Evolutionary conservation across 2,329 filamentous ascomycete species (phyloP).

Genomic region (Talaromyces atroroseus): DNA sequence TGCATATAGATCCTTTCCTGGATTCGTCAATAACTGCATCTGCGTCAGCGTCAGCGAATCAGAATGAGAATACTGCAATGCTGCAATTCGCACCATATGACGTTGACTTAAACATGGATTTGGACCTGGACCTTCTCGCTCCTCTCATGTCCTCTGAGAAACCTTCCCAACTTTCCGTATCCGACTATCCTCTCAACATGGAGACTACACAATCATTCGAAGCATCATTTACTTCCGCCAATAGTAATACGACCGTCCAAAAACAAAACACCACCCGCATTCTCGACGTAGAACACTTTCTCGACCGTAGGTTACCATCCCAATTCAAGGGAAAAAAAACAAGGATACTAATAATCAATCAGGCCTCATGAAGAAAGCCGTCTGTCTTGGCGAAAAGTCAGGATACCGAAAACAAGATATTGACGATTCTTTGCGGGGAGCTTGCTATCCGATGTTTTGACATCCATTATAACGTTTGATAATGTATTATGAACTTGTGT

Average conservation of each 20-base stretch:
- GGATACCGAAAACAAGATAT: constrained; percentile 15
- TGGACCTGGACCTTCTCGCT: neutral
- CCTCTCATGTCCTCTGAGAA: neutral
- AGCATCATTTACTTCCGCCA: neutral
- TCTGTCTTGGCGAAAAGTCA: constrained; percentile 13
- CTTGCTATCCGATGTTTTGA: constrained; percentile 4
- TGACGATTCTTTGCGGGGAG: constrained; percentile 2
- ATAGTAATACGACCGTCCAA: neutral
- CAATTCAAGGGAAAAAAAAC: neutral
- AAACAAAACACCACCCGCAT: neutral
- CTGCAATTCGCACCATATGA: neutral
- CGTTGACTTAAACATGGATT: neutral
- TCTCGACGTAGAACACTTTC: constrained; percentile 10
- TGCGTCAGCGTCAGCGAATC: neutral
- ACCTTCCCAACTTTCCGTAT: neutral
- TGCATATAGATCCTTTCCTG: neutral
- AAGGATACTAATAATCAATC: neutral
- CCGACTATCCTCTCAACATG: neutral
- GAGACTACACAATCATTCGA: neutral
- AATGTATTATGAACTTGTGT: no score
- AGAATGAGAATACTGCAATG: neutral
- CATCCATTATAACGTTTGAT: no score
- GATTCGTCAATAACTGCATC: neutral
- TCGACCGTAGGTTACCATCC: constrained; percentile 5
- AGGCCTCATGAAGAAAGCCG: constrained; percentile 9